Evolutionary conservation across 208 protist genomes (phyloP).

Genomic region (Ichthyophonus hoferi): DNA sequence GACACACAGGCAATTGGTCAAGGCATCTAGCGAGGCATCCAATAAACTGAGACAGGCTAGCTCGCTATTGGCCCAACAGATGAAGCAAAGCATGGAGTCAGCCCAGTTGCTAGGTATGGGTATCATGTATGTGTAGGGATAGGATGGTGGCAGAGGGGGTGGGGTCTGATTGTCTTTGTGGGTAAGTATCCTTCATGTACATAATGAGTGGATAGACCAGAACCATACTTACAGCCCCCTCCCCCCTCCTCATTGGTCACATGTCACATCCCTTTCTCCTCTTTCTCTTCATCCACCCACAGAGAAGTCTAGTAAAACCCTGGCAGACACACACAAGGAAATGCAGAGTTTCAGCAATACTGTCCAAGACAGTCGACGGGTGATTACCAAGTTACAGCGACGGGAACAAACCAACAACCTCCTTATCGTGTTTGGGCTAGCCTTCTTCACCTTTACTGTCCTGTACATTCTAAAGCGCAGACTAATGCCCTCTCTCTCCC

Average conservation of each 20-base stretch:
- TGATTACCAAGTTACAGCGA: conserved; percentile 34
- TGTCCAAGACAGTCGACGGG: not conserved
- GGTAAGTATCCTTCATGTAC: too few species aligned
- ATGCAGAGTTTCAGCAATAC: not conserved
- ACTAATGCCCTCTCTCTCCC: conserved; percentile 1
- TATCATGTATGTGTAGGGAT: too few species aligned
- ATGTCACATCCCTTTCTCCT: not conserved
- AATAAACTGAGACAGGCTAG: not conserved
- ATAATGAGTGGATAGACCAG: too few species aligned
- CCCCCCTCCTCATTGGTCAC: too few species aligned
- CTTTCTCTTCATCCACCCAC: not conserved
- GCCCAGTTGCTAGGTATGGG: not conserved
- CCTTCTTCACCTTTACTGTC: conserved; percentile 36
- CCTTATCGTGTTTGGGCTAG: conserved; percentile 19
- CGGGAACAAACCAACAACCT: conserved; percentile 26
- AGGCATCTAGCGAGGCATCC: not conserved
- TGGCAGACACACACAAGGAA: not conserved
- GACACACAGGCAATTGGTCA: not conserved
- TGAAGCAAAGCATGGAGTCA: not conserved
- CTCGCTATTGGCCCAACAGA: not conserved
- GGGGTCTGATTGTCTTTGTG: not conserved
- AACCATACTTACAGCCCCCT: too few species aligned
- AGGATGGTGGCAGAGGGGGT: not conserved
- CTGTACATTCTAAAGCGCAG: conserved; percentile 31
- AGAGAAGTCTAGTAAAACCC: not conserved